A percentile compares a stretch with the other conserved stretches of the same genome.
phyloP scores from a whole-genome alignment of 192 early-diverging fungal species.

The Mortierella alpina region DNA sequence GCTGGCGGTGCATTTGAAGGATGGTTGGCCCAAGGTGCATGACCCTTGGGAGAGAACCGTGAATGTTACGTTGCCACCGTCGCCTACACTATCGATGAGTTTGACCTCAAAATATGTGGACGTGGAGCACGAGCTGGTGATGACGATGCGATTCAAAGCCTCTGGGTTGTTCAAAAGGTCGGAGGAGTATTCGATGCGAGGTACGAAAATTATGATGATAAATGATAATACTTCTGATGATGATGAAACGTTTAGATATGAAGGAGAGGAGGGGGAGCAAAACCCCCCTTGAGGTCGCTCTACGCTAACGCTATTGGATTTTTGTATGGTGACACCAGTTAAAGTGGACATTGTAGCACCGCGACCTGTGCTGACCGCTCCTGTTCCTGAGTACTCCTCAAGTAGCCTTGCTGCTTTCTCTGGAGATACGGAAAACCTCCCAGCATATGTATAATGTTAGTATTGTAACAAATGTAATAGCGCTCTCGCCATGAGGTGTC shows the following conservation, averaged over 20 bases:
- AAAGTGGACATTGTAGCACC: no score
- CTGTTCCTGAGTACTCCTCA: no score
- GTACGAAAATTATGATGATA: background rate
- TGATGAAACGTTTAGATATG: background rate
- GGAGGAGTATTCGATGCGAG: background rate
- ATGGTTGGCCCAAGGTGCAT: background rate
- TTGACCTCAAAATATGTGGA: background rate
- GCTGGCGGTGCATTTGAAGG: background rate
- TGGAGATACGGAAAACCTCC: no score
- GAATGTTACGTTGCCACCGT: background rate
- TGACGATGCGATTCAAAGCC: slow-evolving; percentile 6
- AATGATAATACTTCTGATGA: no score
- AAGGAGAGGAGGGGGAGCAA: background rate
- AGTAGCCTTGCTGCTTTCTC: no score
- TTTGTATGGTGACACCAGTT: no score
- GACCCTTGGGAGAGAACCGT: slow-evolving; percentile 4
- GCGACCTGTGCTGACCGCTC: no score
- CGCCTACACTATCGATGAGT: background rate
- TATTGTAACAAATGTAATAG: no score
- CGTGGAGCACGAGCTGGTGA: background rate
- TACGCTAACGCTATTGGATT: no score
- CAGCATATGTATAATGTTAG: no score
- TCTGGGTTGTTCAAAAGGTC: background rate
- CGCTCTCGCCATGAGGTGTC: no score
- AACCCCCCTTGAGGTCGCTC: background rate